Conservation (phyloP, 169 alveolate species). For the Hepatocystis sp. region DNA sequence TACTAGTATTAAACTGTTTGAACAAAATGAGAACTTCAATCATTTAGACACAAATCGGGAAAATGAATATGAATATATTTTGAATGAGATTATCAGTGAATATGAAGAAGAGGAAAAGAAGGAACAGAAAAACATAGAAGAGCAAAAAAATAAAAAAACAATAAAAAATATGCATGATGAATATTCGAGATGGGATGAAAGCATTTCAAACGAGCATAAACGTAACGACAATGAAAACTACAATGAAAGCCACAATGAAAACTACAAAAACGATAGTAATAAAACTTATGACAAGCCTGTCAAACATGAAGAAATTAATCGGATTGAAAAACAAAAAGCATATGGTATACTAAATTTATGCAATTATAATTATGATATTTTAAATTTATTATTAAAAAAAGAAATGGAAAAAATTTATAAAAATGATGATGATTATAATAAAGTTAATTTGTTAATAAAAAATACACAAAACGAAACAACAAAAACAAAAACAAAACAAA, state of each 20-base stretch:
- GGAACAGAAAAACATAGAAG: constrained; percentile 5
- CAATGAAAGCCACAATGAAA: neutral
- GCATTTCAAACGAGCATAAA: neutral
- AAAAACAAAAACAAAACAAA: constrained; percentile 2
- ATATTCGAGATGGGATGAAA: neutral
- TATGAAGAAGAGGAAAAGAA: constrained; percentile 42
- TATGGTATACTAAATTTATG: constrained; percentile 34
- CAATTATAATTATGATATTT: constrained; percentile 50
- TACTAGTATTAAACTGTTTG: neutral
- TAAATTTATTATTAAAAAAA: constrained; percentile 17
- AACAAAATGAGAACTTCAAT: constrained; percentile 6
- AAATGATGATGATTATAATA: constrained; percentile 31
- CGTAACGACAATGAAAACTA: neutral
- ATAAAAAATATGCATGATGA: no score
- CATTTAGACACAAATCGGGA: constrained; percentile 34
- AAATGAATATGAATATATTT: constrained; percentile 45
- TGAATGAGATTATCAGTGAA: constrained; percentile 49
- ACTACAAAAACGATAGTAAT: neutral
- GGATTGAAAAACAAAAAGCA: constrained; percentile 30
- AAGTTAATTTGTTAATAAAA: constrained; percentile 34
- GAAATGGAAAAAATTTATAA: constrained; percentile 9
- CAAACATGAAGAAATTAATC: constrained; percentile 35
- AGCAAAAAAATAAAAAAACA: neutral
- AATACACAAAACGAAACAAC: neutral
- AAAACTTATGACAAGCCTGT: neutral